These are phyloP conservation scores for Kodamaea sagamina DNA, from an alignment of 805 yeast species.

Conservation along the genomic window DNA sequence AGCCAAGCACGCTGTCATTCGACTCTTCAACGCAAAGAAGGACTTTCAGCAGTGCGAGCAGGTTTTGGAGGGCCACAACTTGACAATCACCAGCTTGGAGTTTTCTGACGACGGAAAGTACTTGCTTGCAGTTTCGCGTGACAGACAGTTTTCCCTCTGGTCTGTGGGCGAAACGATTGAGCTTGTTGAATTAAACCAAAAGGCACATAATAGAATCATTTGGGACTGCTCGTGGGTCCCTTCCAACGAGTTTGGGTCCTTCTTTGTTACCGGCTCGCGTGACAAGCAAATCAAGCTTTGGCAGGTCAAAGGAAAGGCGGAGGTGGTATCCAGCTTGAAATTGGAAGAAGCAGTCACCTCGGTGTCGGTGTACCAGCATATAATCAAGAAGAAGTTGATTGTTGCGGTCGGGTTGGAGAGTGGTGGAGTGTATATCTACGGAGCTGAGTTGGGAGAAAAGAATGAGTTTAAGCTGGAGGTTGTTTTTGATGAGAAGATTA, in stretches of 20 bases:
- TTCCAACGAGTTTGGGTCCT: slow-evolving; percentile 20
- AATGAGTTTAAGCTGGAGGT: slow-evolving; percentile 15
- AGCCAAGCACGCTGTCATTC: slow-evolving; percentile 78
- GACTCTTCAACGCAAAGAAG: slow-evolving; percentile 64
- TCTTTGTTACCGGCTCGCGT: slow-evolving; percentile 84
- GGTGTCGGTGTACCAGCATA: slow-evolving; percentile 47
- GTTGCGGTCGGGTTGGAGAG: slow-evolving; percentile 71
- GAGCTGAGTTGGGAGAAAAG: slow-evolving; percentile 32
- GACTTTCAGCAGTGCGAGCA: slow-evolving; percentile 52
- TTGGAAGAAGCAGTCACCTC: slow-evolving; percentile 66
- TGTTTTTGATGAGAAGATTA: slow-evolving; percentile 26
- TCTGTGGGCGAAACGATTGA: slow-evolving; percentile 33
- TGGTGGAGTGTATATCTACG: slow-evolving; percentile 56
- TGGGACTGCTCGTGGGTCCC: slow-evolving; percentile 96
- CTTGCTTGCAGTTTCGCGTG: slow-evolving; percentile 81
- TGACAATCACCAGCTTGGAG: slow-evolving; percentile 81
- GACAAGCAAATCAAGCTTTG: slow-evolving; percentile 80
- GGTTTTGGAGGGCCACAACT: slow-evolving; percentile 65
- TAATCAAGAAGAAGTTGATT: slow-evolving; percentile 28
- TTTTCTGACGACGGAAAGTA: slow-evolving; percentile 70
- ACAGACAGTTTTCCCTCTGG: slow-evolving; percentile 84
- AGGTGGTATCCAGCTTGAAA: slow-evolving; percentile 27
- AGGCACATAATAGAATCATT: slow-evolving; percentile 87
- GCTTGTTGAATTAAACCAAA: slow-evolving; percentile 51
- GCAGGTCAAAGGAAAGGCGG: slow-evolving; percentile 44